Conservation (phyloP, 164 flowering plant species). For the Dillenia turbinata region DNA sequence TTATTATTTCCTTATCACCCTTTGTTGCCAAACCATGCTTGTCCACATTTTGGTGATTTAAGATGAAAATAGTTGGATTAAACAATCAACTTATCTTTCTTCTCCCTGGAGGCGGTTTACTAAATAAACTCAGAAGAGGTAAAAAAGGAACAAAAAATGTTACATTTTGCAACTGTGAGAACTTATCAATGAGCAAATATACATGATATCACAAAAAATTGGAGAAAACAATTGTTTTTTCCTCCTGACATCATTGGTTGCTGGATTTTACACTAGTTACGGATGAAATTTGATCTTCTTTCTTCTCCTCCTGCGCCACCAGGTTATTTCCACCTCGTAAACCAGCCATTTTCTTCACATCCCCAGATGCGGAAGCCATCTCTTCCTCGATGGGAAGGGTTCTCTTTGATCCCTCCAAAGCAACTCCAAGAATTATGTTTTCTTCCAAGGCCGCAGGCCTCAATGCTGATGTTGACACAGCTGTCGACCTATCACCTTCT, state of each 20-base stretch:
- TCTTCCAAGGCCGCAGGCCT: slow-evolving; percentile 41
- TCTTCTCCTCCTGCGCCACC: slow-evolving; percentile 37
- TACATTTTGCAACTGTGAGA: background rate
- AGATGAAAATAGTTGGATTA: no score
- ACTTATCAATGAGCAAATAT: no score
- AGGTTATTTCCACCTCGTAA: slow-evolving; percentile 31
- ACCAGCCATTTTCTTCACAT: slow-evolving; percentile 52
- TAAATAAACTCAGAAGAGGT: no score
- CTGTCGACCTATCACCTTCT: slow-evolving; percentile 29
- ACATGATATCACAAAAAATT: no score
- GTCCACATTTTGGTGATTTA: no score
- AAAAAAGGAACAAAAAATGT: background rate
- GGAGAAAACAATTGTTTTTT: slow-evolving; percentile 7
- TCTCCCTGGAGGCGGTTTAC: no score
- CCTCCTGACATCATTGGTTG: slow-evolving; percentile 30
- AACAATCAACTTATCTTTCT: no score
- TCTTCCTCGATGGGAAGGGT: slow-evolving; percentile 90
- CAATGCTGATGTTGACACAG: slow-evolving; percentile 21
- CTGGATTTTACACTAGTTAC: slow-evolving; percentile 22
- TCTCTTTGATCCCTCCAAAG: slow-evolving; percentile 63
- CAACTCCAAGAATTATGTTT: slow-evolving; percentile 65
- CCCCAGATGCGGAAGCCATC: slow-evolving; percentile 29
- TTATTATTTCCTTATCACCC: no score
- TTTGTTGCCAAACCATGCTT: no score
- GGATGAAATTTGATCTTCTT: slow-evolving; percentile 28